phyloP scores from a whole-genome alignment of 1,139 yeast genomes.

The Magnusiomyces fungicola region DNA sequence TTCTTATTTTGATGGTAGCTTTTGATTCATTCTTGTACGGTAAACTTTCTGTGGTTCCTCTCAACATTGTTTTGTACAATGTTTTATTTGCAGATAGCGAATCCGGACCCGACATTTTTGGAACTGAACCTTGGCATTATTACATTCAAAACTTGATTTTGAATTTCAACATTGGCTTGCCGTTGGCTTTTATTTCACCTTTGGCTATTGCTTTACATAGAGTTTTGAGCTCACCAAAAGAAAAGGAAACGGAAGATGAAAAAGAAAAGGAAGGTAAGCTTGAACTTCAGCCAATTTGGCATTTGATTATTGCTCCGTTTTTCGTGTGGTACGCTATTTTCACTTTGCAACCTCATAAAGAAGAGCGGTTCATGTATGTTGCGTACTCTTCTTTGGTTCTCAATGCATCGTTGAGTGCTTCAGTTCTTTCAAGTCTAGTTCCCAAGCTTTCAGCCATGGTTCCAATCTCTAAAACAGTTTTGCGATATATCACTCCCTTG shows the following conservation, averaged over 20 bases:
- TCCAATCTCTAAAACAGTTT: too few relatives aligned
- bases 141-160: slow-evolving; percentile 61
- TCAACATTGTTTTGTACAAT: slow-evolving; percentile 77
- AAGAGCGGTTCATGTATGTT: slow-evolving; percentile 85
- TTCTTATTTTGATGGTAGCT: slow-evolving; percentile 32
- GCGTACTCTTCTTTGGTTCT: slow-evolving; percentile 62
- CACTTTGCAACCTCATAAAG: slow-evolving; percentile 79
- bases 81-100: slow-evolving; percentile 61
- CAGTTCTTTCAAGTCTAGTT: slow-evolving; percentile 26
- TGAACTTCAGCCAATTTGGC: slow-evolving; percentile 5
- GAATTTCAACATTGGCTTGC: slow-evolving; percentile 58
- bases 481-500: too few relatives aligned
- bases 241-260: too few relatives aligned
- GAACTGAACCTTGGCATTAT: slow-evolving; percentile 76
- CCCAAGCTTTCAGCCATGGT: too few relatives aligned
- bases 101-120: slow-evolving; percentile 85
- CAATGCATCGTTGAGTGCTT: slow-evolving; percentile 47
- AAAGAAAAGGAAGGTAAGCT: too few relatives aligned
- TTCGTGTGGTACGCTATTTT: slow-evolving; percentile 63
- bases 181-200: slow-evolving; percentile 41
- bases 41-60: slow-evolving; percentile 61
- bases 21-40: slow-evolving; percentile 64
- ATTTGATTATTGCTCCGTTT: slow-evolving; percentile 35
- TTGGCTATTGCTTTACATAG: too few relatives aligned
- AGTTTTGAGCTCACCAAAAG: too few relatives aligned